Percentiles rank a stretch among this genome's conserved stretches.
Conservation (phyloP, 164 flowering plant genomes). For the Cinnamomum micranthum region DNA sequence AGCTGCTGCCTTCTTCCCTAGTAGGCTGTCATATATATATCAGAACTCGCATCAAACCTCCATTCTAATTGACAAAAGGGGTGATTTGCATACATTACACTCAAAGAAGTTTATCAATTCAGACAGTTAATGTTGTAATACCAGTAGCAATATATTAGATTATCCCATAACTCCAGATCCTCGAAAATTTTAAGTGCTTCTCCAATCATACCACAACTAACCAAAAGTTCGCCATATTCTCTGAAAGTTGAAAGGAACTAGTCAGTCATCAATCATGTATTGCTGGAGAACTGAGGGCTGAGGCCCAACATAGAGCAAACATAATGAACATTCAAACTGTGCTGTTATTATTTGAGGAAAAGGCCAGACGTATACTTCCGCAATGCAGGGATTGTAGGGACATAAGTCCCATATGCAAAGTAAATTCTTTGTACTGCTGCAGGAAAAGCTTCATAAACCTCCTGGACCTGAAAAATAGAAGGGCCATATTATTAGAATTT, state of each 20-base stretch:
- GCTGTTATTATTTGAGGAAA: not conserved
- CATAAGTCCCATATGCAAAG: slow-evolving; percentile 48
- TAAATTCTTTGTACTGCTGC: slow-evolving; percentile 54
- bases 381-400: slow-evolving; percentile 70
- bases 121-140: slow-evolving; percentile 17
- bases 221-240: slow-evolving; percentile 82
- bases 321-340: not conserved
- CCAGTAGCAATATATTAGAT: slow-evolving; percentile 82
- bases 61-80: not conserved
- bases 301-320: not conserved
- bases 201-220: slow-evolving; percentile 78
- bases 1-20: slow-evolving; percentile 91
- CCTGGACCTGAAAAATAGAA: slow-evolving; percentile 51
- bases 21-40: slow-evolving; percentile 33
- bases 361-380: slow-evolving; percentile 47
- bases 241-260: slow-evolving; percentile 25
- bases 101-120: not conserved
- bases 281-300: not conserved
- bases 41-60: slow-evolving; percentile 7
- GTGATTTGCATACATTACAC: not conserved
- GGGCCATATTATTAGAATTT: not conserved
- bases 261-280: not conserved
- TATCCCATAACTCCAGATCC: slow-evolving; percentile 94
- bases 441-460: slow-evolving; percentile 40
- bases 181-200: slow-evolving; percentile 85